Conservation (phyloP, 805 yeast species). For the Cyberlindnera euphorbiae region DNA sequence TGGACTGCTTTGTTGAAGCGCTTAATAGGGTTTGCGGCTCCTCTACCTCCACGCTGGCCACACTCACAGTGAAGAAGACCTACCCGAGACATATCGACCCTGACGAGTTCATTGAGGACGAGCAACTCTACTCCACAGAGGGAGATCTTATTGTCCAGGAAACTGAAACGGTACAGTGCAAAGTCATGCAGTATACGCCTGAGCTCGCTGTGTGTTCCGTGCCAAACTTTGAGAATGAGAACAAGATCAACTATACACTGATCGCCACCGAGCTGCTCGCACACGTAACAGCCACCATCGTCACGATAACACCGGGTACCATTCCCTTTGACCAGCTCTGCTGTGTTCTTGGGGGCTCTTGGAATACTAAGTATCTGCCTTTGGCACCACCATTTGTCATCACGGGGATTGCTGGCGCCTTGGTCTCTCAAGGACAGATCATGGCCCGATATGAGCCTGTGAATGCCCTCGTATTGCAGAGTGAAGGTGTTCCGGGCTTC, state of each 20-base stretch:
- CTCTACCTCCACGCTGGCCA: not conserved
- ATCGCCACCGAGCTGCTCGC: slow-evolving; percentile 25
- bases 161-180: too few relatives aligned
- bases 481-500: slow-evolving; percentile 60
- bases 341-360: slow-evolving; percentile 6
- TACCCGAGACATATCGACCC: slow-evolving; percentile 6
- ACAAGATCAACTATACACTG: slow-evolving; percentile 31
- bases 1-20: slow-evolving; percentile 17
- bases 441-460: slow-evolving; percentile 8
- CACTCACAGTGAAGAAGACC: slow-evolving; percentile 9
- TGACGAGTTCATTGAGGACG: slow-evolving; percentile 41
- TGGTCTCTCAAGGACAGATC: slow-evolving; percentile 26
- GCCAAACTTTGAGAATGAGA: slow-evolving; percentile 22
- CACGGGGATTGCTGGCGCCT: slow-evolving; percentile 52
- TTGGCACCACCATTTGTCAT: slow-evolving; percentile 58
- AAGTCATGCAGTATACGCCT: too few relatives aligned
- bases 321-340: slow-evolving; percentile 27
- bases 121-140: slow-evolving; percentile 39
- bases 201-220: slow-evolving; percentile 13
- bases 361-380: slow-evolving; percentile 9
- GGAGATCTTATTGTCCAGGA: too few relatives aligned
- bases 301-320: slow-evolving; percentile 31
- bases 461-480: slow-evolving; percentile 33
- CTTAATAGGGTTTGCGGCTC: not conserved
- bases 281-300: slow-evolving; percentile 1